These are phyloP conservation scores for Tetrahymena borealis DNA, from an alignment of 73 alveolate genomes.

Conservation along the genomic window DNA sequence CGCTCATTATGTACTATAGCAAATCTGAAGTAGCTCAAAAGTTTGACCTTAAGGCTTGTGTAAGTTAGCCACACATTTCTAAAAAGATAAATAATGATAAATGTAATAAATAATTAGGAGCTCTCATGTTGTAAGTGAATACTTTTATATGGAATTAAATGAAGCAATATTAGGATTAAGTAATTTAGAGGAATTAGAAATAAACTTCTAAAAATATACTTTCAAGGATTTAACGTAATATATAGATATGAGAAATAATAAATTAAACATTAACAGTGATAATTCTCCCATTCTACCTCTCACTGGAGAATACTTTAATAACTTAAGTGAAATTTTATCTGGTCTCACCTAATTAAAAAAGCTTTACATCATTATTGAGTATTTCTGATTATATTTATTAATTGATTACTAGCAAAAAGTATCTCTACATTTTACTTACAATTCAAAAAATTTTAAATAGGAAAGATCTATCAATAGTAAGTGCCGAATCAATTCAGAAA, in stretches of 20 bases:
- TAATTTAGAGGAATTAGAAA: neutral
- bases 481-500: neutral
- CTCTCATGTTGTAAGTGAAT: neutral
- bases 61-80: neutral
- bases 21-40: neutral
- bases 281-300: neutral
- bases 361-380: neutral
- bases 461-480: neutral
- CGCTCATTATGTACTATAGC: neutral
- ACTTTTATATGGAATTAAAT: neutral
- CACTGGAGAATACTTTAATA: neutral
- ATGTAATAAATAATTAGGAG: neutral
- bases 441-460: neutral
- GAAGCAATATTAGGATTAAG: neutral
- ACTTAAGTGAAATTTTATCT: neutral
- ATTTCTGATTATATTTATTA: neutral
- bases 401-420: too few species aligned
- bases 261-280: neutral
- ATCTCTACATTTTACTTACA: neutral
- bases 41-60: neutral
- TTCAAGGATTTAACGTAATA: neutral
- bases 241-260: neutral
- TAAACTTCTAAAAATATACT: neutral
- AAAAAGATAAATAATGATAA: neutral
- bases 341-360: neutral